Conservation (phyloP, 345 rosid species). For the Bruguiera parviflora region DNA sequence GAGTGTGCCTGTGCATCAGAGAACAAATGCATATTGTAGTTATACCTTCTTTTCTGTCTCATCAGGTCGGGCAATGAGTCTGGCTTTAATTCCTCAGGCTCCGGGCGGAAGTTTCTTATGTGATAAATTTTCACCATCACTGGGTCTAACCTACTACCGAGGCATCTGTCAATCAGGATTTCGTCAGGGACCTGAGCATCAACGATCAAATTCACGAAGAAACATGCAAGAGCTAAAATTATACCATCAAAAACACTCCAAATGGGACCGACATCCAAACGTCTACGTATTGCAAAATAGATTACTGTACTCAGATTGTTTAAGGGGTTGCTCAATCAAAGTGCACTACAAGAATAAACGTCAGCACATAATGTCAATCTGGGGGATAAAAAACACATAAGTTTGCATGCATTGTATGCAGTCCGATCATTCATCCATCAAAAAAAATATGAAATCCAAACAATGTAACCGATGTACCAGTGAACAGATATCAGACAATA, state of each 20-base stretch:
- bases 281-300: no score
- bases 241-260: no score
- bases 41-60: constrained; percentile 81
- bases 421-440: no score
- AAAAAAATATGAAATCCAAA: background rate
- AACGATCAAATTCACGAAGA: constrained; percentile 10
- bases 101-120: constrained; percentile 60
- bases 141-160: constrained; percentile 82
- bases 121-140: constrained; percentile 75
- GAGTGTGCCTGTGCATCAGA: background rate
- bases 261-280: no score
- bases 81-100: constrained; percentile 62
- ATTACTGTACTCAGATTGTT: no score
- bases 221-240: background rate
- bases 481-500: background rate
- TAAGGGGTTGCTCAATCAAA: no score
- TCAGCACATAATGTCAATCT: no score
- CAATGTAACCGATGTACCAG: background rate
- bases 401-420: no score
- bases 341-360: no score
- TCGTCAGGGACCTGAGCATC: constrained; percentile 87
- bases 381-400: no score
- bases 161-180: constrained; percentile 83
- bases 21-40: background rate
- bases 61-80: constrained; percentile 75